phyloP scores from a whole-genome alignment of 148 eudicot genomes.

The Fagopyrum tataricum region DNA sequence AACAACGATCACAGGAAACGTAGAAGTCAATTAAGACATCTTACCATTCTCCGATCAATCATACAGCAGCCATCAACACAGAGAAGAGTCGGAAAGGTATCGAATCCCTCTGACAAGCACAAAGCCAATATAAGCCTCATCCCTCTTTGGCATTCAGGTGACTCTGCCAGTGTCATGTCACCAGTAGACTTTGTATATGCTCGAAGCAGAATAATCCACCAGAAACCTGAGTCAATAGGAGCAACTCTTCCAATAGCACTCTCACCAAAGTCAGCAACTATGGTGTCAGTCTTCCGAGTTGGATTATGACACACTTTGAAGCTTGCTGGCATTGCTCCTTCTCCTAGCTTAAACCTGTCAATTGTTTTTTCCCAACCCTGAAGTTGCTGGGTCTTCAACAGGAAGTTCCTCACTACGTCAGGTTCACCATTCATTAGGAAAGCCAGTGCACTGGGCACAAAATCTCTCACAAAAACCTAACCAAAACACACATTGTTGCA shows the following conservation, averaged over 20 bases:
- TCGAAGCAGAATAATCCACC: slow-evolving; percentile 76
- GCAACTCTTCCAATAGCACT: slow-evolving; percentile 81
- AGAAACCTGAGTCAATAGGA: slow-evolving; percentile 72
- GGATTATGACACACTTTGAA: slow-evolving; percentile 72
- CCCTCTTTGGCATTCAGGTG: slow-evolving; percentile 70
- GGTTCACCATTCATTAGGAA: slow-evolving; percentile 73
- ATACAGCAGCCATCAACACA: slow-evolving; percentile 79
- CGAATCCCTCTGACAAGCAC: slow-evolving; percentile 64
- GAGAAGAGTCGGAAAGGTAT: slow-evolving; percentile 61
- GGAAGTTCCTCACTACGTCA: slow-evolving; percentile 62
- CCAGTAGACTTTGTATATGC: slow-evolving; percentile 71
- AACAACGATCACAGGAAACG: neutral
- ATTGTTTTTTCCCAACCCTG: slow-evolving; percentile 73
- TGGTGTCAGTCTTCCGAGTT: slow-evolving; percentile 51
- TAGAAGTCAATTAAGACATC: slow-evolving; percentile 1
- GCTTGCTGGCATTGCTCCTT: slow-evolving; percentile 80
- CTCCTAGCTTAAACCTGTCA: slow-evolving; percentile 70
- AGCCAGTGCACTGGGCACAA: slow-evolving; percentile 71
- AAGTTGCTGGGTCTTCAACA: slow-evolving; percentile 59
- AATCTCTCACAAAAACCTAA: slow-evolving; percentile 72
- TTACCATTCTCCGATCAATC: slow-evolving; percentile 76
- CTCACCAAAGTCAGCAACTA: slow-evolving; percentile 71
- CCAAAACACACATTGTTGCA: neutral
- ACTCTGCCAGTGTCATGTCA: slow-evolving; percentile 50
- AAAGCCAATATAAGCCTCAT: slow-evolving; percentile 52